Conservation (phyloP, 1,284 basidiomycete species). For the Cryptococcus amylolentus region DNA sequence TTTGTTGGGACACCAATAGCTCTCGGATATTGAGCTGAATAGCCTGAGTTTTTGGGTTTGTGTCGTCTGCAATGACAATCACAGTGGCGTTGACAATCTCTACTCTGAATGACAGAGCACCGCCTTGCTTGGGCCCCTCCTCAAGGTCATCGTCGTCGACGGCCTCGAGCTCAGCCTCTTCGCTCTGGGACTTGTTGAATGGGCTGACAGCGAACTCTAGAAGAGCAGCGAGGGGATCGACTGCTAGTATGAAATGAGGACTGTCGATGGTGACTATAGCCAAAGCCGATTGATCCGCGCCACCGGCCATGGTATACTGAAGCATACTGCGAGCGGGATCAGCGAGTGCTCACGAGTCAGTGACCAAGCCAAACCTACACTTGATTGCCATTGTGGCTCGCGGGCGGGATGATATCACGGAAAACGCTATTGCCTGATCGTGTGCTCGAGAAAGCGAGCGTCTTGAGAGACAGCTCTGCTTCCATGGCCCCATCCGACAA, state of each 20-base stretch:
- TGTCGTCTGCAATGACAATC: conserved; percentile 82
- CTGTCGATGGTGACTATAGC: conserved; percentile 88
- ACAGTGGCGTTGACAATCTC: conserved; percentile 91
- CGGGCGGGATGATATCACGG: conserved; percentile 91
- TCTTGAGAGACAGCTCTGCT: conserved; percentile 80
- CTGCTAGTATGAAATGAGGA: conserved; percentile 87
- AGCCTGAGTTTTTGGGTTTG: conserved; percentile 74
- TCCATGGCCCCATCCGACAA: conserved; percentile 80
- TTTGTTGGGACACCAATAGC: conserved; percentile 88
- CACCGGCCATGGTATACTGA: conserved; percentile 72
- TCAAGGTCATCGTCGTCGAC: conserved; percentile 25
- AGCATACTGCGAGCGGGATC: conserved; percentile 60
- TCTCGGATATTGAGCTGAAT: conserved; percentile 82
- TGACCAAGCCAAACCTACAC: conserved; percentile 54
- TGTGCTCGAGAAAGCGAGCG: conserved; percentile 88
- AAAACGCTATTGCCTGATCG: conserved; percentile 78
- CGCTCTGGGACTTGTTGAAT: conserved; percentile 46
- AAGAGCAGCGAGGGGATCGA: conserved; percentile 87
- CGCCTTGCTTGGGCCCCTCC: conserved; percentile 25
- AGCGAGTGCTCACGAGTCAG: neutral
- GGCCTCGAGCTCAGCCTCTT: conserved; percentile 15
- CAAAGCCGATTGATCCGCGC: conserved; percentile 59
- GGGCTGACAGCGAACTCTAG: conserved; percentile 78
- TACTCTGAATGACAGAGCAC: conserved; percentile 62
- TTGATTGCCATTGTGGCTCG: conserved; percentile 80